Evolutionary conservation across 2,329 filamentous ascomycete genomes (phyloP), one percentile per base, ranked within the genome.

Genomic region (Coleophoma eucalyptorum): DNA sequence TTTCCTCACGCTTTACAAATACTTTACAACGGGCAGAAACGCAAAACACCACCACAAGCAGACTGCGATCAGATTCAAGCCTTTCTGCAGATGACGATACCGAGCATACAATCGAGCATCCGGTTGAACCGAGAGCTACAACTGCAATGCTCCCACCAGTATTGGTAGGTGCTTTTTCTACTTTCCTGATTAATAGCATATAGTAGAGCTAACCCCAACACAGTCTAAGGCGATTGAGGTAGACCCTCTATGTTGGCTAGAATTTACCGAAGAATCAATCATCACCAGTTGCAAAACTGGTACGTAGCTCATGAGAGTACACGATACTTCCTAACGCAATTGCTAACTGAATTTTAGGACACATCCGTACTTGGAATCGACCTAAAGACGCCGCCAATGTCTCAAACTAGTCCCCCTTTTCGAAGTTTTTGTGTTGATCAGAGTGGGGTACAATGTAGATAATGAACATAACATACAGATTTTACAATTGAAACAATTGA

Each of bases 191-290:
- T 41, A 40, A 19, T 42, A 46, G 54, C 61, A 26, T 32, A n/a
- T 15, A 4, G 26, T 31, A 20, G 21, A 26, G 42, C 42, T 44
- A 42, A 42, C 21, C 21, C 13, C 15, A 13, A 20, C 19, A 44
- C 10, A 92, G 90, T 81, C 87, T 44, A 97, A 96, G 69, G 75
- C 80, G 12, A 83, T 96, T 34, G 91, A 96, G 67, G 83, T 86
- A 54, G 90, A 97, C 69, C 91, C 92, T 48, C 76, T 96, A 43
- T 89, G 84, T 67, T 96, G 92, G 87, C 71, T 99, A 37, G 89
- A 86, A n/a, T 99, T 99, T 62, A 92, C 93, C 49, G 87, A 97
- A 66, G 86, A 96, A 62, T 87, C 87, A 56, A 96, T 99, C 58
- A 85, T 97, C 64, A 97, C 91, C 34, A 90, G 90, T 58, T 97